Evolutionary conservation across 2,329 filamentous ascomycete genomes (phyloP).

Genomic region (Chrysoporthe puriensis): DNA sequence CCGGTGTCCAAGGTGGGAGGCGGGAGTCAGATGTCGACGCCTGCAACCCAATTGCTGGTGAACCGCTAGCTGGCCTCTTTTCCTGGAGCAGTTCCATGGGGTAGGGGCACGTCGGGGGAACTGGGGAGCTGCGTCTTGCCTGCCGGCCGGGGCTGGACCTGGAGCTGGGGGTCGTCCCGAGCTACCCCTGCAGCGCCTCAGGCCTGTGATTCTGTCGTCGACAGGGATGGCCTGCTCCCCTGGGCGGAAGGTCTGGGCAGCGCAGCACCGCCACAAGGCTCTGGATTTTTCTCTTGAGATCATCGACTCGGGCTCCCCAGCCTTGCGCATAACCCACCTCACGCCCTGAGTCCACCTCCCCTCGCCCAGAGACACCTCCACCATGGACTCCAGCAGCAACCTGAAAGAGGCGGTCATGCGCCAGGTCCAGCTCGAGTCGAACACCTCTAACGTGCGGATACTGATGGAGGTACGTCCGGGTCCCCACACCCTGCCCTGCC

Average conservation of each 20-base stretch:
- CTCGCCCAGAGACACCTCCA: constrained; percentile 19
- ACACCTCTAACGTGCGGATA: constrained; percentile 68
- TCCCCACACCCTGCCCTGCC: not conserved
- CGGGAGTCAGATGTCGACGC: constrained; percentile 19
- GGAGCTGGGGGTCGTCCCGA: not conserved
- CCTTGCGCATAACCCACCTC: not conserved
- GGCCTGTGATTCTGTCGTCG: not conserved
- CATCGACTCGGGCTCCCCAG: constrained; percentile 16
- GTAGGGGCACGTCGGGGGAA: constrained; percentile 24
- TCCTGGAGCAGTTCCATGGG: constrained; percentile 22
- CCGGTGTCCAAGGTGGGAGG: constrained; percentile 27
- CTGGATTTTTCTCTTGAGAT: constrained; percentile 30
- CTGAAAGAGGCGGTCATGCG: constrained; percentile 67
- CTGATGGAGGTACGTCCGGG: constrained; percentile 66
- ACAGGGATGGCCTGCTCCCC: constrained; percentile 9
- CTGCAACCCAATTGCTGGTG: constrained; percentile 19
- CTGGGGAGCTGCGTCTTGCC: constrained; percentile 18
- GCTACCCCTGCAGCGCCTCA: constrained; percentile 21
- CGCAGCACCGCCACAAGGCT: constrained; percentile 25
- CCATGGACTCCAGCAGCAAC: constrained; percentile 58
- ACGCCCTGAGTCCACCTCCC: too few relatives aligned
- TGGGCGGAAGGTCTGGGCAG: not conserved
- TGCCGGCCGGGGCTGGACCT: constrained; percentile 1
- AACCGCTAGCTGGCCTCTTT: constrained; percentile 36
- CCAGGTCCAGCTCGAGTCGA: constrained; percentile 66